Evolutionary conservation across 2,329 filamentous ascomycete species (phyloP).

Genomic region (Didymella keratinophila): DNA sequence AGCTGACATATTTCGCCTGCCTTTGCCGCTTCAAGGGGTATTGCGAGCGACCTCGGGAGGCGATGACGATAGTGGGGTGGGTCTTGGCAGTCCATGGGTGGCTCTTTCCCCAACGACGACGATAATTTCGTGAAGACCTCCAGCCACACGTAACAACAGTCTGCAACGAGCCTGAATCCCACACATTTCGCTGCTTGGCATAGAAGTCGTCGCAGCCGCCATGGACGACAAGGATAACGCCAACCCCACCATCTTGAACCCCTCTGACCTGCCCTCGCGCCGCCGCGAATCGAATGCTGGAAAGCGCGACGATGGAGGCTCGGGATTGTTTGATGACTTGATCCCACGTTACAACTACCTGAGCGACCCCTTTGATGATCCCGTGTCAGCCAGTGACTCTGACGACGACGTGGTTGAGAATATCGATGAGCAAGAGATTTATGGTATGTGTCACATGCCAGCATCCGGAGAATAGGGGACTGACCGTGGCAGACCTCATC

Average conservation of each 20-base stretch:
- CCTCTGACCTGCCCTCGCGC: conserved; percentile 86
- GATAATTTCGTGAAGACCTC: too few relatives aligned
- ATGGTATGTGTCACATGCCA: conserved; percentile 63
- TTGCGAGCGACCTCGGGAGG: neutral
- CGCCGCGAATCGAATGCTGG: conserved; percentile 56
- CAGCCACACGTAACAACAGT: conserved; percentile 5
- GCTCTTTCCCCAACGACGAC: conserved; percentile 8
- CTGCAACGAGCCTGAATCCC: conserved; percentile 12
- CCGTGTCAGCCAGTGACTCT: conserved; percentile 48
- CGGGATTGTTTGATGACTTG: conserved; percentile 63
- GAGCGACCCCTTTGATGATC: conserved; percentile 58
- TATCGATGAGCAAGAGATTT: conserved; percentile 97
- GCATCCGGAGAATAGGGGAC: conserved; percentile 8
- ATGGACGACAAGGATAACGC: conserved; percentile 71
- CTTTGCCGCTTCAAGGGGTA: conserved; percentile 5
- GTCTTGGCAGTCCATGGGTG: conserved; percentile 16
- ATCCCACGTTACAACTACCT: conserved; percentile 59
- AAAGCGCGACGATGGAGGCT: conserved; percentile 57
- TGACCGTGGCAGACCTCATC: conserved; percentile 75
- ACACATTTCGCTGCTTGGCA: conserved; percentile 12
- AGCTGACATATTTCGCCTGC: conserved; percentile 15
- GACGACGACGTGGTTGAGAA: conserved; percentile 75
- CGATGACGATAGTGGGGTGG: conserved; percentile 16
- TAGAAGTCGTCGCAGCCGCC: conserved; percentile 20
- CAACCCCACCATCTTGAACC: conserved; percentile 91